Evolutionary conservation across 306 rosid species (phyloP), one percentile per base, ranked within the genome.

Genomic region (Lithocarpus polystachyus): DNA sequence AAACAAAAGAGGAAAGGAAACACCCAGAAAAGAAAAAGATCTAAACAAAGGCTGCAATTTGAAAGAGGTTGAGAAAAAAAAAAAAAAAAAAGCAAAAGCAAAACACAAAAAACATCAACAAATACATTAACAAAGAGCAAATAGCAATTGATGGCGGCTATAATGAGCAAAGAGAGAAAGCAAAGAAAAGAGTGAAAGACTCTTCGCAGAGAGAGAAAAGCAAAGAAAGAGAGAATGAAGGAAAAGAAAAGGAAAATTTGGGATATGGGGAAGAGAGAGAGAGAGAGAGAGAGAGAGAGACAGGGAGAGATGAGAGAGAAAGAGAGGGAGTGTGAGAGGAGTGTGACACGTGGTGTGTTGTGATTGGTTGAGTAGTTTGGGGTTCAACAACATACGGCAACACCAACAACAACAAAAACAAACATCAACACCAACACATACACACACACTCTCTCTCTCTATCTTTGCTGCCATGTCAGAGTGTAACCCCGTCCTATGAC

Each of bases 401-500:
- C 77, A 73, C 59, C 84, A 75, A 73, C 84, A 79, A 13, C 88
- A 77, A 80, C 77, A 79, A 69, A 80, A 75, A 73, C 84, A 79
- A 45, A 48, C 82, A 79, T 54, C 75, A 78, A 59, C 84, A n/a
- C 61, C 84, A 76, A 80, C 77, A 68, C 77, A 24, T 69, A 76
- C 75, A 14, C 22, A 13, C 56, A 11, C 80, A 20, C 80, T 57
- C 75, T 53, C 77, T 77, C 52, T 69, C 81, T 51, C 84, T 83
- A 89, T 88, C 91, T 84, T 88, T 73, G 81, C 84, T 90, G 96
- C 96, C 98, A 89, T 92, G 98, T 94, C 97, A 94, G 97, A 85
- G 90, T 69, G 91, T 81, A 88, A 87, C 89, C 94, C 92, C 90
- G 93, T 88, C 94, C 92, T 88, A 81, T 85, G 92, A 90, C 90